Base-by-base conservation (phyloP, 1,284 basidiomycete species). In the Blastosporella zonata region DNA sequence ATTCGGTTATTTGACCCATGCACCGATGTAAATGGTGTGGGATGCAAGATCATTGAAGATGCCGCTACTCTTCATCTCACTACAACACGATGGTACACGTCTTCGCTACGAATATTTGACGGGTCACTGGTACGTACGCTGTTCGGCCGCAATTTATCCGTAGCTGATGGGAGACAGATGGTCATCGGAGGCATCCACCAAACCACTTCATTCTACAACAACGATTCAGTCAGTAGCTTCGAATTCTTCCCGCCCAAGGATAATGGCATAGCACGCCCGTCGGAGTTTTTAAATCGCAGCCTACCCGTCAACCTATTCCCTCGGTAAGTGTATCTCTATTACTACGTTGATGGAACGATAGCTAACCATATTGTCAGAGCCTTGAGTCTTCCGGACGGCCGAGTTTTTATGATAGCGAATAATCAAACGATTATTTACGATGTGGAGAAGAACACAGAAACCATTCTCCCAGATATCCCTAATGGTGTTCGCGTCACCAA, bases 161-260 rank as follows among this genome's bases (percentile, higher is more conserved):
- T 28, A 22, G n/a, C 37, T 8, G 20, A 18, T 29, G 15, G 1
- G 4, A 7, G 9, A 6, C 12, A 70, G 57, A 67, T 73, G 66
- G 65, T 74, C 42, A 60, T 73, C 10, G 71, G 72, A 22, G 72
- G 72, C 1, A 68, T 63, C 8, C 65, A 69, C 45, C 62, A 61
- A 23, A 49, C 57, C n/a, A 64, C 67, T 5, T 57, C 60, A 2
- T 72, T 73, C 58, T 66, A 71, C 56, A 72, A 71, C 55, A 62
- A 58, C 20, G 66, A 20, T 22, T 46, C 38, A 33, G 74, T 68
- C 45, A 79, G 77, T 58, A 73, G 67, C 21, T 67, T 74, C 57
- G 77, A 79, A 58, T 79, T 74, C 60, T 78, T 75, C 67, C 78
- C 78, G 9, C 66, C 70, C 1, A 79, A 80, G 55, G 72, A 75